Base-by-base conservation (phyloP, 257 asterid genomes). In the Scutellaria barbata region DNA sequence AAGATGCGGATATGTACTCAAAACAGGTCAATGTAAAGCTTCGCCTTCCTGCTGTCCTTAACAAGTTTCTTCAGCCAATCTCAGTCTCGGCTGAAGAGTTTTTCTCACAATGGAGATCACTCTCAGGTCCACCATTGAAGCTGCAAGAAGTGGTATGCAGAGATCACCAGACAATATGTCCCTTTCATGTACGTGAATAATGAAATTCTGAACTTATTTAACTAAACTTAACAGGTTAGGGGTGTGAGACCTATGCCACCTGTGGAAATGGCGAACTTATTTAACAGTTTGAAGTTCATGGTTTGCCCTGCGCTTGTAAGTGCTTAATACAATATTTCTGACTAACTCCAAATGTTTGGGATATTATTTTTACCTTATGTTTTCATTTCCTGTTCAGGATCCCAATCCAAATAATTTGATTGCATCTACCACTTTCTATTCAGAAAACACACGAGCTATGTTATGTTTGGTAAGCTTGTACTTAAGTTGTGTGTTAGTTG, bases 41-140 rank as follows among this genome's bases (percentile, higher is more conserved):
- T 73, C 92, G 96, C 53, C 92, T 92, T 78, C 98, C 98, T 20
- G 95, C 92, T 61, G 85, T 90, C 72, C 77, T 92, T 75, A 92
- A 85, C 83, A 92, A 92, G 78, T 92, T 90, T 84, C 67, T 90
- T 73, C 96, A 88, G 79, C 96, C 96, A 61, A 87, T 92, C 72
- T 37, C 80, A 63, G 85, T 90, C 67, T 80, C 98, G 41, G 85
- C 90, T 37, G 98, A 92, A 78, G 98, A 92, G 74, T 92, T 92
- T 82, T 92, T 92, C 81, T 89, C 89, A 8, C 98, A 90, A 48
- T 92, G 98, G 98, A 87, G 95, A 85, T 92, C 98, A 74, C 96
- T 92, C 72, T 86, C 97, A 58, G 98, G 98, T 72, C 95, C 98
- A 18, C 98, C 98, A 46, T 64, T 92, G 82, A 92, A 92, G 84